A percentile compares a stretch with the other conserved stretches of the same genome.
phyloP scores from a whole-genome alignment of 257 asterid species.

The Ajuga chamaepitys region DNA sequence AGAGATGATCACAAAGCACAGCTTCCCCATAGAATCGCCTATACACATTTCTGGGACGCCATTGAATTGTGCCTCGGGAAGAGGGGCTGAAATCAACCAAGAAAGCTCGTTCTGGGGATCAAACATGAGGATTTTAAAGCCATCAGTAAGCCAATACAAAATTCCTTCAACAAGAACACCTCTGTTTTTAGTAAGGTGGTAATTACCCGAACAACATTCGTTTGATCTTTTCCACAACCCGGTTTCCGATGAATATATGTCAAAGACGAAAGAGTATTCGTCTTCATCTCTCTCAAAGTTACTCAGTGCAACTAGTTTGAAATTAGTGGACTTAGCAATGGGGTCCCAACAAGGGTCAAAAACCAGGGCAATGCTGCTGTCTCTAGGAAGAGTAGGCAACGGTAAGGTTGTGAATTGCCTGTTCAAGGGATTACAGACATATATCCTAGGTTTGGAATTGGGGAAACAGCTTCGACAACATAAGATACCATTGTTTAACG shows the following conservation, averaged over 20 bases:
- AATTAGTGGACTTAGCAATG: constrained; percentile 27
- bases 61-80: constrained; percentile 27
- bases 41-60: constrained; percentile 43
- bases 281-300: background rate
- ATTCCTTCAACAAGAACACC: constrained; percentile 33
- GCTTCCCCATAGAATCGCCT: constrained; percentile 47
- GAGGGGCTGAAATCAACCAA: constrained; percentile 38
- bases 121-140: constrained; percentile 49
- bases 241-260: constrained; percentile 37
- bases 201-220: constrained; percentile 29
- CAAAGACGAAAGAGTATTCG: constrained; percentile 22
- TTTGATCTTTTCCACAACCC: constrained; percentile 39
- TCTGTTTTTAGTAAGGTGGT: constrained; percentile 27
- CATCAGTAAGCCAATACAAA: constrained; percentile 58
- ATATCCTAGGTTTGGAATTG: constrained; percentile 20
- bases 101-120: constrained; percentile 40
- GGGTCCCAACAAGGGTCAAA: constrained; percentile 40
- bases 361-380: constrained; percentile 34
- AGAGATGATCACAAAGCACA: constrained; percentile 34
- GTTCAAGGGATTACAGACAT: constrained; percentile 66
- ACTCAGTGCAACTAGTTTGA: constrained; percentile 39
- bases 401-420: constrained; percentile 32
- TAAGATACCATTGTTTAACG: constrained; percentile 43
- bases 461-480: constrained; percentile 60
- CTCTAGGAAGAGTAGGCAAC: constrained; percentile 35